Conservation (phyloP, 306 rosid species). For the Cucumis hystrix region DNA sequence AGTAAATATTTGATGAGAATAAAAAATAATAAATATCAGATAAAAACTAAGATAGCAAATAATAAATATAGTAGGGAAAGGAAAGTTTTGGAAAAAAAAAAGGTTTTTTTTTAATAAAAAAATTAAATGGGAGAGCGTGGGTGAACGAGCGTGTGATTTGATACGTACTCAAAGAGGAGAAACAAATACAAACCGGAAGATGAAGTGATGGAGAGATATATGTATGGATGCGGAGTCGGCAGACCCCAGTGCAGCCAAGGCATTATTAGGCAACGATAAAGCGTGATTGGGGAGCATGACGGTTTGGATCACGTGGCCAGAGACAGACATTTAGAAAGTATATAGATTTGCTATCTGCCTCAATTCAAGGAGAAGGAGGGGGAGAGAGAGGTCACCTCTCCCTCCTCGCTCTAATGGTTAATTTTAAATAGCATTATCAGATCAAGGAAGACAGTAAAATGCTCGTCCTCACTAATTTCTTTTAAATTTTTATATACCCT, state of each 20-base stretch:
- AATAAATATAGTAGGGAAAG: too few relatives aligned
- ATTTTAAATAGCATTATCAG: neutral
- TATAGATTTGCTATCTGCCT: too few relatives aligned
- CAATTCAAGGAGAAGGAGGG: neutral
- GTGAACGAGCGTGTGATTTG: too few relatives aligned
- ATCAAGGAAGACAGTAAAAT: neutral
- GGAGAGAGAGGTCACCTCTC: neutral
- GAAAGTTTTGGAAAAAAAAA: too few relatives aligned
- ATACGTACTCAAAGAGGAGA: too few relatives aligned
- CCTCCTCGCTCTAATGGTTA: neutral
- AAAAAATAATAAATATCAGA: too few relatives aligned
- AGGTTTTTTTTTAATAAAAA: too few relatives aligned
- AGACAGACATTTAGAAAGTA: neutral
- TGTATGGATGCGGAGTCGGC: neutral
- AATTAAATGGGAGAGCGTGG: too few relatives aligned
- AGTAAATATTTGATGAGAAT: too few relatives aligned
- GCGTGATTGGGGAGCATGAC: neutral
- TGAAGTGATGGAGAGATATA: neutral
- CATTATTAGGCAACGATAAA: neutral
- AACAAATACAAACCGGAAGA: too few relatives aligned
- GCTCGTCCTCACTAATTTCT: neutral
- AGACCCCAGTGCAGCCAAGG: neutral
- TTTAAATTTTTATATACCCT: too few relatives aligned
- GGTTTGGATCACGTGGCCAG: neutral
- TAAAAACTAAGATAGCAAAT: too few relatives aligned